Percentiles rank a stretch among this genome's conserved stretches.
Conservation (phyloP, 2,329 filamentous ascomycete genomes). For the Exophiala sp. region DNA sequence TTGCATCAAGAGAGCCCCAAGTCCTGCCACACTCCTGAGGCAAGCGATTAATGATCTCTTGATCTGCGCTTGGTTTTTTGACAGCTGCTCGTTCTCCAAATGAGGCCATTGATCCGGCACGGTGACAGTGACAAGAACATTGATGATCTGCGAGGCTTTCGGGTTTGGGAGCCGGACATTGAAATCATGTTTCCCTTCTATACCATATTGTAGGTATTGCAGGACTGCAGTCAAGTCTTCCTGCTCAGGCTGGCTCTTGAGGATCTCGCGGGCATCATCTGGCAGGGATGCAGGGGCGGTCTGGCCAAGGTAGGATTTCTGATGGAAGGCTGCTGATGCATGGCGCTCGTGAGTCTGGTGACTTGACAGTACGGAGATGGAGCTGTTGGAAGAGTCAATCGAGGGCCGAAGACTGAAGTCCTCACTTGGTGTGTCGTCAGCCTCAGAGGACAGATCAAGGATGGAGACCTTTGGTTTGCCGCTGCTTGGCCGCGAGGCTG, state of each 20-base stretch:
- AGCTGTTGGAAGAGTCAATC: slow-evolving; percentile 34
- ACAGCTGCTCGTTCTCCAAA: slow-evolving; percentile 9
- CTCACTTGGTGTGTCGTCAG: slow-evolving; percentile 8
- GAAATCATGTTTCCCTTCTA: slow-evolving; percentile 28
- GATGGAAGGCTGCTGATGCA: slow-evolving; percentile 25
- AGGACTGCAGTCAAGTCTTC: slow-evolving; percentile 54
- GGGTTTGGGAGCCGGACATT: slow-evolving; percentile 63
- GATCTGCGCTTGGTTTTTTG: slow-evolving; percentile 26
- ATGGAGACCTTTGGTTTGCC: slow-evolving; percentile 23
- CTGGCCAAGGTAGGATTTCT: slow-evolving; percentile 24
- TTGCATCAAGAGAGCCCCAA: slow-evolving; percentile 73
- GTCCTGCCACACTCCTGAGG: slow-evolving; percentile 68
- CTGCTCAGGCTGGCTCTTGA: slow-evolving; percentile 62
- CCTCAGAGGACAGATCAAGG: slow-evolving; percentile 15
- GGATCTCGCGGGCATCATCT: slow-evolving; percentile 54
- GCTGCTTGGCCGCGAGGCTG: slow-evolving; percentile 3
- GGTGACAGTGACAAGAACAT: slow-evolving; percentile 69
- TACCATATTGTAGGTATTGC: slow-evolving; percentile 46
- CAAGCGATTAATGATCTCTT: slow-evolving; percentile 56
- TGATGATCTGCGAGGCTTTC: slow-evolving; percentile 68
- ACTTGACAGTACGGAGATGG: slow-evolving; percentile 17
- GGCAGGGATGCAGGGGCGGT: slow-evolving; percentile 28
- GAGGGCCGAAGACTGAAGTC: slow-evolving; percentile 18
- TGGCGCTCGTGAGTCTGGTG: slow-evolving; percentile 17
- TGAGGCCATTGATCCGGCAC: slow-evolving; percentile 77